phyloP scores from a whole-genome alignment of 1,284 basidiomycete genomes.

The Trichosporon sp. region DNA sequence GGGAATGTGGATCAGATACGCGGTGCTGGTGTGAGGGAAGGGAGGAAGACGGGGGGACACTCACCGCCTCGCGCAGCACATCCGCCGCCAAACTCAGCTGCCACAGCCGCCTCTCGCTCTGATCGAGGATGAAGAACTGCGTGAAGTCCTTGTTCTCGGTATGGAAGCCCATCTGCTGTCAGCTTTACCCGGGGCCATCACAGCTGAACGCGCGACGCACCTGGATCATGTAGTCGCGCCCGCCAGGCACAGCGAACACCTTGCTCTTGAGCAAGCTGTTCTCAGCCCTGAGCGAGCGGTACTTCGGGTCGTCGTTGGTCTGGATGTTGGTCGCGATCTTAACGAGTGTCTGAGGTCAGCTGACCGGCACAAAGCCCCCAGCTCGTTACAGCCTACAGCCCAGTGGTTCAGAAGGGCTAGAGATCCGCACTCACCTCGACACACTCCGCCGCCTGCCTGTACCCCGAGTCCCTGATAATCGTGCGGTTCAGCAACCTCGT shows the following conservation, averaged over 20 bases:
- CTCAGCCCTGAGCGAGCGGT: conserved; percentile 42
- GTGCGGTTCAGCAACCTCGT: conserved; percentile 46
- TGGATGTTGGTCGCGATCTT: conserved; percentile 52
- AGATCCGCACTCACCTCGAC: conserved; percentile 49
- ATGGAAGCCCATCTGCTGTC: conserved; percentile 51
- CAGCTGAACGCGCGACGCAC: conserved; percentile 35
- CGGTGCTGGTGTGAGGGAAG: too few species aligned
- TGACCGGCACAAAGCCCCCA: too few species aligned
- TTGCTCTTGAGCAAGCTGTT: conserved; percentile 47
- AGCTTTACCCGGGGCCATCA: not conserved
- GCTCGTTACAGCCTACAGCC: too few species aligned
- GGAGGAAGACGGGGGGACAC: conserved; percentile 17
- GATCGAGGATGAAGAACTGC: conserved; percentile 40
- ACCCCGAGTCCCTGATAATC: conserved; percentile 50
- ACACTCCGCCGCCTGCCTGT: conserved; percentile 42
- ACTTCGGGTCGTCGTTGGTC: conserved; percentile 46
- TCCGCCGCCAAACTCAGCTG: conserved; percentile 44
- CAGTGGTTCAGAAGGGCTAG: too few species aligned
- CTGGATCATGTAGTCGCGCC: conserved; percentile 51
- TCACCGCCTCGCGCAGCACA: conserved; percentile 45
- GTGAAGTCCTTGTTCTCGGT: conserved; percentile 44
- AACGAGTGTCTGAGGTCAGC: conserved; percentile 45
- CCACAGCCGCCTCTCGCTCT: conserved; percentile 42
- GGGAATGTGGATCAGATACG: too few species aligned
- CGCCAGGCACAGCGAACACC: conserved; percentile 46